Percentiles rank a stretch among this genome's conserved stretches.
phyloP scores from a whole-genome alignment of 805 yeast species.

The Sporopachydermia quercuum region DNA sequence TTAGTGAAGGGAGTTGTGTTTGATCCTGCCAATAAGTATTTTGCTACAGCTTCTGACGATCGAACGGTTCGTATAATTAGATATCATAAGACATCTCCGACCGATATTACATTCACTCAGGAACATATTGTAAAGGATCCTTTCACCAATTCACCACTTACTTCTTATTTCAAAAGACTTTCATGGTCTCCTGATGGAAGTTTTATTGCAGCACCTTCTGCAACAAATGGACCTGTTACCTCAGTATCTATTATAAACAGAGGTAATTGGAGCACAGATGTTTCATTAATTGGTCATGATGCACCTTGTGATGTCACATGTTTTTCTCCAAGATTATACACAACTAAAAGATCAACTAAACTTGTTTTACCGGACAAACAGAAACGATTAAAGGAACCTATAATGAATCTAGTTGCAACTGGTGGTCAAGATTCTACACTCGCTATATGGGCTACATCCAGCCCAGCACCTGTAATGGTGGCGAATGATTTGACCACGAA shows the following conservation, averaged over 20 bases:
- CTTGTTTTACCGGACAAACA: constrained; percentile 5
- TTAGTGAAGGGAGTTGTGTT: constrained; percentile 94
- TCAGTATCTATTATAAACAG: constrained; percentile 60
- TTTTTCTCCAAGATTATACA: constrained; percentile 58
- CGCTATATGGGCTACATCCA: constrained; percentile 76
- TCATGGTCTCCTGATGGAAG: constrained; percentile 93
- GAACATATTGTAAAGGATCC: constrained; percentile 79
- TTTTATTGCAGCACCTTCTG: constrained; percentile 74
- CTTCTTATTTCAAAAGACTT: constrained; percentile 74
- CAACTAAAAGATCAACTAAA: constrained; percentile 13
- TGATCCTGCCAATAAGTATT: constrained; percentile 96
- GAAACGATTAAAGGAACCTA: constrained; percentile 10
- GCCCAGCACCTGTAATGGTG: constrained; percentile 64
- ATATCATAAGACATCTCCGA: constrained; percentile 54
- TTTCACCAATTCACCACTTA: constrained; percentile 75
- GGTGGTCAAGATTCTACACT: constrained; percentile 89
- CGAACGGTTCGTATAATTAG: constrained; percentile 79
- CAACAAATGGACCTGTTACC: constrained; percentile 70
- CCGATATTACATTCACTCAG: constrained; percentile 67
- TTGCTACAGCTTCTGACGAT: constrained; percentile 95
- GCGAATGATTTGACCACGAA: constrained; percentile 62
- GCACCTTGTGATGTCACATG: constrained; percentile 73
- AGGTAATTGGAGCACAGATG: constrained; percentile 67
- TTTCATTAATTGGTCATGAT: constrained; percentile 69
- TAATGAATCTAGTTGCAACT: constrained; percentile 71